Evolutionary conservation across 768 basidiomycete genomes (phyloP).

Genomic region (Pisolithus tinctorius): DNA sequence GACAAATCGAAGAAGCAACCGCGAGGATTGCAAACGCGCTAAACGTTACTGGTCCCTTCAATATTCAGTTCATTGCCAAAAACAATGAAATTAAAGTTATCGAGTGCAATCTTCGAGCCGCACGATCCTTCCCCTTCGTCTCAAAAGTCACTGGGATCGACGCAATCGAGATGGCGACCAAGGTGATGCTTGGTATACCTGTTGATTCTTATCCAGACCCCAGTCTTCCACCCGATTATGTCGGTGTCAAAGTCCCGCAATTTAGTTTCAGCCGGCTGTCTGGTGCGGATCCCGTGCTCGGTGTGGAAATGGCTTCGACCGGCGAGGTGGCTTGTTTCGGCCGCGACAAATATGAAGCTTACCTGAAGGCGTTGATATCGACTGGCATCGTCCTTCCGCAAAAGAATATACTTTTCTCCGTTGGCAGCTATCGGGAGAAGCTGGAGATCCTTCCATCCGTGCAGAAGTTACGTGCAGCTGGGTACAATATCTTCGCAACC

Average conservation of each 20-base stretch:
- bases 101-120: constrained; percentile 97
- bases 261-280: constrained; percentile 97
- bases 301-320: constrained; percentile 99
- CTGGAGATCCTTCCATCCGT: constrained; percentile 92
- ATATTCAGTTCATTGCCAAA: constrained; percentile 99
- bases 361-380: constrained; percentile 93
- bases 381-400: constrained; percentile 92
- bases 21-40: constrained; percentile 96
- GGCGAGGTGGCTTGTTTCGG: constrained; percentile 99
- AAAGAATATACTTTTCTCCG: constrained; percentile 96
- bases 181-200: constrained; percentile 91
- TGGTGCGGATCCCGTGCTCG: constrained; percentile 94
- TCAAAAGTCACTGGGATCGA: constrained; percentile 97
- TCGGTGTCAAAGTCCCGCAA: constrained; percentile 99
- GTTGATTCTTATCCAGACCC: constrained; percentile 87
- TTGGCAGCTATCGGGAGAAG: constrained; percentile 97
- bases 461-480: constrained; percentile 88
- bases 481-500: constrained; percentile 95
- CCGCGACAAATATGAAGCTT: constrained; percentile 95
- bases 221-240: constrained; percentile 86
- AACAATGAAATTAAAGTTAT: constrained; percentile 99
- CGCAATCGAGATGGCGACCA: constrained; percentile 98
- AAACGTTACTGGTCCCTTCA: constrained; percentile 97
- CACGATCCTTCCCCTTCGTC: constrained; percentile 97
- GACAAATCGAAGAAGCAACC: constrained; percentile 94